Percentiles rank a stretch among this genome's conserved stretches.
These are phyloP conservation scores for Diaporthe australafricana DNA, from an alignment of 2,329 filamentous ascomycete species.

Conservation along the genomic window DNA sequence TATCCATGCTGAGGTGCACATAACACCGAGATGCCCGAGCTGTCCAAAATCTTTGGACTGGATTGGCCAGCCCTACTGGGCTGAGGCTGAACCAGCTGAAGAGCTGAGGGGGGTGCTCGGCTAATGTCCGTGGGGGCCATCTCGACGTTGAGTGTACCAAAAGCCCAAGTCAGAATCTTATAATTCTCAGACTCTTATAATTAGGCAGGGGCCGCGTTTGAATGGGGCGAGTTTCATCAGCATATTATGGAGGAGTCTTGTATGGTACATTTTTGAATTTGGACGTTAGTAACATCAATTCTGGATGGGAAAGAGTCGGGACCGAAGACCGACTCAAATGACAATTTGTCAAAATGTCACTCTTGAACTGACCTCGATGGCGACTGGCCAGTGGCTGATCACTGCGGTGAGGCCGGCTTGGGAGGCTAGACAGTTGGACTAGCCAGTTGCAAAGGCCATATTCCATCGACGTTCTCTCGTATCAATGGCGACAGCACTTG, in stretches of 20 bases:
- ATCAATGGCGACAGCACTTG: constrained; percentile 1
- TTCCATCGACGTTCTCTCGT: not conserved
- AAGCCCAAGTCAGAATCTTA: not conserved
- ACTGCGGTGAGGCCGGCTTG: not conserved
- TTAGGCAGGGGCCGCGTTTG: not conserved
- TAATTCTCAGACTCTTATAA: constrained; percentile 19
- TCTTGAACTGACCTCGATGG: no score
- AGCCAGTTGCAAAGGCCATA: not conserved
- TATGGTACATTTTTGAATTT: not conserved
- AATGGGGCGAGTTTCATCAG: constrained; percentile 20
- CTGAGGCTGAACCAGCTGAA: constrained; percentile 23
- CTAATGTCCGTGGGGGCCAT: not conserved
- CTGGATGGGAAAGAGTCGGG: not conserved
- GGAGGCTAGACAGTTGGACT: not conserved
- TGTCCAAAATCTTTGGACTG: not conserved
- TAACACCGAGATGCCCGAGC: not conserved
- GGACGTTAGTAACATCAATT: not conserved
- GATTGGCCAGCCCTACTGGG: constrained; percentile 9
- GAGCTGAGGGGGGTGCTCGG: not conserved
- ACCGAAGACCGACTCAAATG: not conserved
- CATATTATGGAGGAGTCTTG: not conserved
- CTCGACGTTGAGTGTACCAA: not conserved
- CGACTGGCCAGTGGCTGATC: not conserved
- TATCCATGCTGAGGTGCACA: not conserved
- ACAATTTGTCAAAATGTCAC: not conserved